Conservation (phyloP, 2,329 filamentous ascomycete genomes). For the Akanthomyces muscarius region DNA sequence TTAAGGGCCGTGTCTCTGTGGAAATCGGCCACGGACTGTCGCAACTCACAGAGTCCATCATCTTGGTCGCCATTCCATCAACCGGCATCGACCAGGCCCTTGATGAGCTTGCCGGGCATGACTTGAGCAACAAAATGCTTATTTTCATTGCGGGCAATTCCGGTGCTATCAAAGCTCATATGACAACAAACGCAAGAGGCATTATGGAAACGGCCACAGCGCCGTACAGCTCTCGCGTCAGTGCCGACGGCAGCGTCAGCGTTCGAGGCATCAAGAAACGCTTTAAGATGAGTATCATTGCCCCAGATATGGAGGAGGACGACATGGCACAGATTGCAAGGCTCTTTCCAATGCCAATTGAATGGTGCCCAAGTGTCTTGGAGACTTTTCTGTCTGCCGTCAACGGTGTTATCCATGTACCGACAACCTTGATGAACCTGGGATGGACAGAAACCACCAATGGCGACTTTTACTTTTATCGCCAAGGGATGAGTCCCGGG, state of each 20-base stretch:
- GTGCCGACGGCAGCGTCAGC: constrained; percentile 12
- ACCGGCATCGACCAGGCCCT: constrained; percentile 1
- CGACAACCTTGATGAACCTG: constrained; percentile 19
- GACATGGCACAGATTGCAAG: neutral
- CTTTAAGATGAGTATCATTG: neutral
- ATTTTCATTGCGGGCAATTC: constrained; percentile 9
- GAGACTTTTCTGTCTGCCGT: constrained; percentile 18
- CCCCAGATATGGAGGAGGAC: neutral
- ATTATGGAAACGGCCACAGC: constrained; percentile 17
- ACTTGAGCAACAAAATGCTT: neutral
- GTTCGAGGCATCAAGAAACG: constrained; percentile 18
- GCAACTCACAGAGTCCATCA: neutral
- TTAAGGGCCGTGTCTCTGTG: neutral
- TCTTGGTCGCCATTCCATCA: constrained; percentile 9
- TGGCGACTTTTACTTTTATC: constrained; percentile 21
- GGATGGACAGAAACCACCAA: constrained; percentile 20
- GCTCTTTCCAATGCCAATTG: constrained; percentile 15
- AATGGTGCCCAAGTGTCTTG: constrained; percentile 16
- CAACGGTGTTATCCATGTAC: constrained; percentile 20
- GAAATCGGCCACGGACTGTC: neutral
- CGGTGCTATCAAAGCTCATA: neutral
- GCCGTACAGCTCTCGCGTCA: constrained; percentile 19
- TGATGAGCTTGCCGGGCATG: neutral
- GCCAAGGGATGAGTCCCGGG: constrained; percentile 19
- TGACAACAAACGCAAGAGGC: constrained; percentile 1